Evolutionary conservation across 345 rosid species (phyloP).

Genomic region (Eucalyptus shirleyi): DNA sequence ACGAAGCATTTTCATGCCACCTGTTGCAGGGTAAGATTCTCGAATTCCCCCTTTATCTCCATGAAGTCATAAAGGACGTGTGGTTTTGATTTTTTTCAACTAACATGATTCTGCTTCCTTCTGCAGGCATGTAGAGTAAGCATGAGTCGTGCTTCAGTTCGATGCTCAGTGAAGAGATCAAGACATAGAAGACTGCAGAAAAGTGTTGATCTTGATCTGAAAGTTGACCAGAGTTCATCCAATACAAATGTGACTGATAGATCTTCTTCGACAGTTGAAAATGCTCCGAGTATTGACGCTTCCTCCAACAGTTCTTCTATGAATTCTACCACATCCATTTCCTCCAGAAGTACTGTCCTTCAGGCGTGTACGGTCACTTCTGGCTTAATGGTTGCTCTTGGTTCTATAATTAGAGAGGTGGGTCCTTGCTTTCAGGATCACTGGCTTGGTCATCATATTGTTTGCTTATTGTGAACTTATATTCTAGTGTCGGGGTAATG

Average conservation of each 20-base stretch:
- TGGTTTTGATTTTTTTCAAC: neutral
- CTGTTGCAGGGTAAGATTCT: neutral
- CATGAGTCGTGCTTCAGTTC: constrained; percentile 13
- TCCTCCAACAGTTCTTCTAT: neutral
- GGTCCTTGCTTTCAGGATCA: neutral
- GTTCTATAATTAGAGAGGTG: constrained; percentile 62
- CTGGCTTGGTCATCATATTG: neutral
- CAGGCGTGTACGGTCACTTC: constrained; percentile 68
- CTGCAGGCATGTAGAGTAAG: neutral
- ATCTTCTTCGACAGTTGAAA: constrained; percentile 5
- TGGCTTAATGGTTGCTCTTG: constrained; percentile 58
- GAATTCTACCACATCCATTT: neutral
- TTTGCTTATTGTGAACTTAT: neutral
- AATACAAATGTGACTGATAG: constrained; percentile 2
- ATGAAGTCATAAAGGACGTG: neutral
- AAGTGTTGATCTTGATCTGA: neutral
- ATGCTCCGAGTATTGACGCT: neutral
- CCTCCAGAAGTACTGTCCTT: constrained; percentile 68
- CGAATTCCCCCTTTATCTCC: neutral
- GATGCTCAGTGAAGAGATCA: constrained; percentile 35
- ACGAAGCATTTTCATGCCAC: neutral
- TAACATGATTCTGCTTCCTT: neutral
- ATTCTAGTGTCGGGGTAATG: neutral
- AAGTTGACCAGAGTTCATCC: neutral
- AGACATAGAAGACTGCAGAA: neutral